phyloP scores from a whole-genome alignment of 1,139 yeast genomes.

The Debaryomyces singareniensis region DNA sequence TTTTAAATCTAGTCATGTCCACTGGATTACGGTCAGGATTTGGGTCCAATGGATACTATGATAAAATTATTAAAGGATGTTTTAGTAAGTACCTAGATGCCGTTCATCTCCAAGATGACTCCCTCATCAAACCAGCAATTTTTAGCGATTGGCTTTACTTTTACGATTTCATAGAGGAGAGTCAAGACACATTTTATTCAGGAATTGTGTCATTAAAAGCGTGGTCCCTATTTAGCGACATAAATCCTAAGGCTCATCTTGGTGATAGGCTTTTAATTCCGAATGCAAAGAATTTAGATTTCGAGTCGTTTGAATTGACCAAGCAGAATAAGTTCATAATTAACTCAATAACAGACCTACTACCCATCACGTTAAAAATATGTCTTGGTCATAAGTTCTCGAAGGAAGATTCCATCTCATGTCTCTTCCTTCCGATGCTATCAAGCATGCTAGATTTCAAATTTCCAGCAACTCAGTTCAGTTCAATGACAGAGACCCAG shows the following conservation, averaged over 20 bases:
- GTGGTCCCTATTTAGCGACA: conserved; percentile 61
- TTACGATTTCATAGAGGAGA: conserved; percentile 43
- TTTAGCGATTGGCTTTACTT: conserved; percentile 77
- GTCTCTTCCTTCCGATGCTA: conserved; percentile 40
- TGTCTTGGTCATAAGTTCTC: conserved; percentile 23
- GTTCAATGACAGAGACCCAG: conserved; percentile 19
- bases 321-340: conserved; percentile 23
- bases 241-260: conserved; percentile 29
- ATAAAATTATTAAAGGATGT: conserved; percentile 66
- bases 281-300: conserved; percentile 37
- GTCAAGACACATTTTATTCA: conserved; percentile 49
- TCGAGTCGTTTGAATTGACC: conserved; percentile 29
- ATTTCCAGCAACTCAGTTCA: conserved; percentile 19
- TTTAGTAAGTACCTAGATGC: conserved; percentile 55
- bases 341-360: not conserved
- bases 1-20: conserved; percentile 28
- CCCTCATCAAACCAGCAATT: conserved; percentile 52
- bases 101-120: conserved; percentile 57
- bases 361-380: conserved; percentile 12
- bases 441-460: conserved; percentile 42
- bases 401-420: conserved; percentile 21
- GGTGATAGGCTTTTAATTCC: conserved; percentile 24
- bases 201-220: conserved; percentile 57
- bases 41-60: conserved; percentile 44
- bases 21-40: conserved; percentile 38